These are phyloP conservation scores for Rhododendron ovatum DNA, from an alignment of 148 eudicot genomes.

Conservation along the genomic window DNA sequence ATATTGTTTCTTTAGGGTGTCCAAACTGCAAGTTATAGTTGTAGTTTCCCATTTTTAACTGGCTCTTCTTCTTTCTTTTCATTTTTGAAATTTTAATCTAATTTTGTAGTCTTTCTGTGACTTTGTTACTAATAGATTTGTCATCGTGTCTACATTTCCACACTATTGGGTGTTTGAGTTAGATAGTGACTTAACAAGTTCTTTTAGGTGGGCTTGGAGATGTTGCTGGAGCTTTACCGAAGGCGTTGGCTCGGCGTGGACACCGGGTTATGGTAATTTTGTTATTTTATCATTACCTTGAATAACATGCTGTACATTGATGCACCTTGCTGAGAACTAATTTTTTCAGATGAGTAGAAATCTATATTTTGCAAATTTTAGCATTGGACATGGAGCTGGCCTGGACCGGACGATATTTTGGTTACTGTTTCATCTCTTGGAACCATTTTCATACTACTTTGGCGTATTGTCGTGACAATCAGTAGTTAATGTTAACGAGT, in stretches of 20 bases:
- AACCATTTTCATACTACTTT: neutral
- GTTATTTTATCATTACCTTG: neutral
- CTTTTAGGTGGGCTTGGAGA: conserved; percentile 97
- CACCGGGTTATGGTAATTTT: conserved; percentile 93
- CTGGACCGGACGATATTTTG: neutral
- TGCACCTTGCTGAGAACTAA: neutral
- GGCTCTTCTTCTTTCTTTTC: neutral
- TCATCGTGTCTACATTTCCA: neutral
- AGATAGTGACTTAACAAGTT: conserved; percentile 20
- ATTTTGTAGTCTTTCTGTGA: neutral
- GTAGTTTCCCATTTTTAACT: neutral
- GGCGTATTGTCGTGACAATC: neutral
- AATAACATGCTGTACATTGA: neutral
- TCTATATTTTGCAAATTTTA: neutral
- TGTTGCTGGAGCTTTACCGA: conserved; percentile 98
- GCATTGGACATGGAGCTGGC: neutral
- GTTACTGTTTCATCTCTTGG: neutral
- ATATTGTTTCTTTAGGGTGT: neutral
- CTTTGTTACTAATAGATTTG: neutral
- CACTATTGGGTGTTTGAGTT: neutral
- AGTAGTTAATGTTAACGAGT: neutral
- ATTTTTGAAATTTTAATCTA: neutral
- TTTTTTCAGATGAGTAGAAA: neutral
- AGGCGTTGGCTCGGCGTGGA: conserved; percentile 96
- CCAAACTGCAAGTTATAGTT: neutral